These are phyloP conservation scores for Aspergillus steynii DNA, from an alignment of 495 filamentous ascomycete species.

Conservation along the genomic window DNA sequence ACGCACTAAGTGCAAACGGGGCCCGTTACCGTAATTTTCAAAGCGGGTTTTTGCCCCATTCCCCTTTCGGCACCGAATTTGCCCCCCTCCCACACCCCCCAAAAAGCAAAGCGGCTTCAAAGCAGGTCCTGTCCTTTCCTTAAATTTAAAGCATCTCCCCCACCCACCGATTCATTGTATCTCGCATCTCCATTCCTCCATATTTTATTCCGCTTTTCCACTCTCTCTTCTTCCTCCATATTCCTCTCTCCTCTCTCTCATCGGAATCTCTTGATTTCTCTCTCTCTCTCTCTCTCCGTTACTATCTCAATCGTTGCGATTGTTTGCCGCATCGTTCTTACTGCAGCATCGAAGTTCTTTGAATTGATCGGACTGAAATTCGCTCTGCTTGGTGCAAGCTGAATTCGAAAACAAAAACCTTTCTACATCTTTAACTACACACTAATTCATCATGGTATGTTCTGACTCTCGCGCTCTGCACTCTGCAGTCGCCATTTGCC, in stretches of 20 bases:
- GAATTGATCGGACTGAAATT: background rate
- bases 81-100: slow-evolving; percentile 6
- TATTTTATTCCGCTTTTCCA: slow-evolving; percentile 2
- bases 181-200: slow-evolving; percentile 22
- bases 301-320: slow-evolving; percentile 8
- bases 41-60: slow-evolving; percentile 7
- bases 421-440: slow-evolving; percentile 38
- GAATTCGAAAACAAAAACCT: slow-evolving; percentile 16
- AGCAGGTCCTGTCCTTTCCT: slow-evolving; percentile 14
- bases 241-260: slow-evolving; percentile 15
- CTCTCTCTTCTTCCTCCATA: slow-evolving; percentile 11
- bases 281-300: slow-evolving; percentile 7
- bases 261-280: slow-evolving; percentile 14
- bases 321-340: background rate
- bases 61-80: slow-evolving; percentile 6
- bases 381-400: slow-evolving; percentile 2
- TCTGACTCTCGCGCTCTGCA: background rate
- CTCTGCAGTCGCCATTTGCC: background rate
- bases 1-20: too few species aligned
- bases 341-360: background rate
- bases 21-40: slow-evolving; percentile 17
- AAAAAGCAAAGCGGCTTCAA: background rate
- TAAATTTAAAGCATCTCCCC: slow-evolving; percentile 22
- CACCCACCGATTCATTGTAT: slow-evolving; percentile 19
- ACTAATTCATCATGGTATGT: slow-evolving; percentile 48